A percentile compares a stretch with the other conserved stretches of the same genome.
Conservation (phyloP, 768 basidiomycete species). For the Boletus reticuloceps region DNA sequence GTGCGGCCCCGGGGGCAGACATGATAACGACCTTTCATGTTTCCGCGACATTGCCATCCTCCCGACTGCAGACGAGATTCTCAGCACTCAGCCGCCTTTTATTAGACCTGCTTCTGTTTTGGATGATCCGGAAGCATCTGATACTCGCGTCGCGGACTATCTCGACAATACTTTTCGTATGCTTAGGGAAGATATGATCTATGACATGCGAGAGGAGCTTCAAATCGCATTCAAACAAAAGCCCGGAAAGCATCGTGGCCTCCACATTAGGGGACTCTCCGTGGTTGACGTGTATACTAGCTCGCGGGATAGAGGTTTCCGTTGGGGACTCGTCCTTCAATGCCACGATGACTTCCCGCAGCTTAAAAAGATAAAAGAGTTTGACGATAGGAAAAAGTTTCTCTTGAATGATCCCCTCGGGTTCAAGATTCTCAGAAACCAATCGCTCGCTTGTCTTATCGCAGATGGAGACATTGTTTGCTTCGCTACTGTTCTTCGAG, state of each 20-base stretch:
- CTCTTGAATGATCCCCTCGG: constrained; percentile 35
- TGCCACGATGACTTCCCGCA: constrained; percentile 38
- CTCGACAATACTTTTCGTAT: constrained; percentile 68
- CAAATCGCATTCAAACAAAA: constrained; percentile 42
- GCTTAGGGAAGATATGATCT: constrained; percentile 62
- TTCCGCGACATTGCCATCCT: constrained; percentile 61
- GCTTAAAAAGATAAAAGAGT: constrained; percentile 26
- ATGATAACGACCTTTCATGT: constrained; percentile 65
- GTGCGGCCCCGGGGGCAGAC: constrained; percentile 57
- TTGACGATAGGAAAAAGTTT: constrained; percentile 38
- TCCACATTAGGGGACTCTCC: constrained; percentile 37
- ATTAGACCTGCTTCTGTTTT: constrained; percentile 46
- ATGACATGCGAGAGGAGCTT: constrained; percentile 58
- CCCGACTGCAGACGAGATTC: constrained; percentile 63
- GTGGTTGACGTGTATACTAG: constrained; percentile 39
- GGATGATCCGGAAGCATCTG: constrained; percentile 41
- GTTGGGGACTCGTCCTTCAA: constrained; percentile 43
- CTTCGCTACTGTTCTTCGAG: constrained; percentile 54
- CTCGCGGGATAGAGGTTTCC: constrained; percentile 26
- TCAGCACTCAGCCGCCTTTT: constrained; percentile 45
- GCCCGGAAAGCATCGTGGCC: constrained; percentile 40
- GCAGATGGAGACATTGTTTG: constrained; percentile 46
- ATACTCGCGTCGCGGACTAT: constrained; percentile 43
- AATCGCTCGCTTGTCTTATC: constrained; percentile 54
- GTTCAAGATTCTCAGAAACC: constrained; percentile 47